Evolutionary conservation across 2,329 filamentous ascomycete genomes (phyloP).

Genomic region (Raffaelea deltoideospora): DNA sequence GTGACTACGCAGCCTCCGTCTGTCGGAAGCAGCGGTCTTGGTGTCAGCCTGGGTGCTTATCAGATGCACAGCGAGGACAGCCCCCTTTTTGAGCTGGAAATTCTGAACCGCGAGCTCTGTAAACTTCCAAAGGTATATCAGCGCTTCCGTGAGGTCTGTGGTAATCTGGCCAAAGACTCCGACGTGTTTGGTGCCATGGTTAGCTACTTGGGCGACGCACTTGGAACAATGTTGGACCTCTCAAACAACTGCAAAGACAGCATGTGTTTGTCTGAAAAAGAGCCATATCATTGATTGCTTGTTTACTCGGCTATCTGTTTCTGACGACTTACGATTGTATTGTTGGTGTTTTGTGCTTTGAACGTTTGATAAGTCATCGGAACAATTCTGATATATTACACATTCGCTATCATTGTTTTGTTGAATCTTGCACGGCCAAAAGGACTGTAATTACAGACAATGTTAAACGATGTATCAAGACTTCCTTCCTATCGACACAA

Average conservation of each 20-base stretch:
- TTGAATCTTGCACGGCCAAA: too few species aligned
- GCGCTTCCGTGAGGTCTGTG: slow-evolving; percentile 26
- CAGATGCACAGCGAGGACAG: slow-evolving; percentile 29
- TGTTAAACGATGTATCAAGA: too few species aligned
- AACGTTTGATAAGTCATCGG: too few species aligned
- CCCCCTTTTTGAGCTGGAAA: slow-evolving; percentile 30
- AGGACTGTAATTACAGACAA: too few species aligned
- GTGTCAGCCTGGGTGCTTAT: slow-evolving; percentile 28
- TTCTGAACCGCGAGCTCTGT: slow-evolving; percentile 29
- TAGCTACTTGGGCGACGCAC: slow-evolving; percentile 26
- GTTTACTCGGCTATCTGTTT: too few species aligned
- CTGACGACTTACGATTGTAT: too few species aligned
- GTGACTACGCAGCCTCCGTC: background rate
- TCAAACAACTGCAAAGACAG: slow-evolving; percentile 22
- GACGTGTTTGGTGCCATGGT: slow-evolving; percentile 30
- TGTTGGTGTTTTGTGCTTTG: too few species aligned
- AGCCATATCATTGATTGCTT: too few species aligned
- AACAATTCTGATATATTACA: too few species aligned
- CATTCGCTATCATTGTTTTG: too few species aligned
- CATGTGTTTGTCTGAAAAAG: slow-evolving; percentile 14
- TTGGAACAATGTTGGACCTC: slow-evolving; percentile 26
- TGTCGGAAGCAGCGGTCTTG: slow-evolving; percentile 13
- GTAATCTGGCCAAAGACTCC: slow-evolving; percentile 22
- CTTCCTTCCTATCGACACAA: too few species aligned
- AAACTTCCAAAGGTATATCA: slow-evolving; percentile 31